These are phyloP conservation scores for Pilaira anomala DNA, from an alignment of 192 early-diverging fungal genomes.

Conservation along the genomic window DNA sequence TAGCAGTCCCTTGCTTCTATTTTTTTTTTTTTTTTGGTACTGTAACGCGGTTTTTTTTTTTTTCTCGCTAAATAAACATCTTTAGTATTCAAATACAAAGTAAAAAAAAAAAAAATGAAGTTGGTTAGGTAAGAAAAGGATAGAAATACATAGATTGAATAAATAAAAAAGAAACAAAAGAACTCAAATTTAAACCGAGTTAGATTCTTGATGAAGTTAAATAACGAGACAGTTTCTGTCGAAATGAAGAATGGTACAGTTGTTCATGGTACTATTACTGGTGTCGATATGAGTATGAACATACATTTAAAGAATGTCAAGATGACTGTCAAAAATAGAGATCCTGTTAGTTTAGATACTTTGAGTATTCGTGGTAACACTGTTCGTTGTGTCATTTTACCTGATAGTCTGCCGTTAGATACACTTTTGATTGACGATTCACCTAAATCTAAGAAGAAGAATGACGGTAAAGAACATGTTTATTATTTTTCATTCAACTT, in stretches of 20 bases:
- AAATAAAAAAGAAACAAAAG: not conserved
- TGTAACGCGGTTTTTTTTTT: too few species aligned
- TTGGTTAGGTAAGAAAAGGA: not conserved
- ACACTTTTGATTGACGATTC: conserved; percentile 94
- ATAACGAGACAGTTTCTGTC: conserved; percentile 95
- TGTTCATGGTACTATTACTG: conserved; percentile 93
- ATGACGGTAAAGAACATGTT: conserved; percentile 44
- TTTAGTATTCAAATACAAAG: not conserved
- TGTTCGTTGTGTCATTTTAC: conserved; percentile 93
- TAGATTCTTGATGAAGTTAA: conserved; percentile 98
- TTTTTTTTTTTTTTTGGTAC: too few species aligned
- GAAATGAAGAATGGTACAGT: conserved; percentile 99
- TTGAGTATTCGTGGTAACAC: conserved; percentile 94
- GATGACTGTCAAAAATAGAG: conserved; percentile 94
- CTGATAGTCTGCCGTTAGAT: conserved; percentile 92
- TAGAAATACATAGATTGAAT: not conserved
- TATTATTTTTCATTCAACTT: not conserved
- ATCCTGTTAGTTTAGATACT: conserved; percentile 87
- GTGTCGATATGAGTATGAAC: conserved; percentile 99
- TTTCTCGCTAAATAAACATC: too few species aligned
- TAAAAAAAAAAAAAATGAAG: conserved; percentile 14
- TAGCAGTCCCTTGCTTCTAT: too few species aligned
- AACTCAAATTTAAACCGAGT: not conserved
- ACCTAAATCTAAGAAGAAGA: conserved; percentile 91
- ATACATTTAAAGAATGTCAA: conserved; percentile 98